A percentile compares a stretch with the other conserved stretches of the same genome.
phyloP scores from a whole-genome alignment of 805 yeast species.

The Myxozyma geophila region DNA sequence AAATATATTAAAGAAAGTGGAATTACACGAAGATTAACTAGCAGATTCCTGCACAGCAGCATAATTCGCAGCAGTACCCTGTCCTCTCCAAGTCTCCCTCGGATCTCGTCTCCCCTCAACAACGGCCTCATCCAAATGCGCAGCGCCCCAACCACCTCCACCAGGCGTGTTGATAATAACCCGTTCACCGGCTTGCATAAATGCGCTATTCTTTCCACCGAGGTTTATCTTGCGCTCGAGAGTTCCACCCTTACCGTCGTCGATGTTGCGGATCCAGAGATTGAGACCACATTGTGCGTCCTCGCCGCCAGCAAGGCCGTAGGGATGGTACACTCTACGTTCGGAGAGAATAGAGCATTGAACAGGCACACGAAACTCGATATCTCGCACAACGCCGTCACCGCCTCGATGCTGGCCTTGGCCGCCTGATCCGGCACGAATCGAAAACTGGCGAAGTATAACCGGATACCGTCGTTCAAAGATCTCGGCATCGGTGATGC shows the following conservation, averaged over 20 bases:
- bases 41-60: constrained; percentile 30
- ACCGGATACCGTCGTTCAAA: constrained; percentile 90
- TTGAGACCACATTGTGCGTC: constrained; percentile 76
- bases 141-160: constrained; percentile 77
- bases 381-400: constrained; percentile 81
- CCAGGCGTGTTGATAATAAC: constrained; percentile 77
- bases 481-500: constrained; percentile 89
- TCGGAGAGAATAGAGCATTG: constrained; percentile 84
- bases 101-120: constrained; percentile 16
- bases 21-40: not conserved
- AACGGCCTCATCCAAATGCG: constrained; percentile 22
- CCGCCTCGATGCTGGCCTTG: constrained; percentile 75
- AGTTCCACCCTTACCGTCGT: constrained; percentile 45
- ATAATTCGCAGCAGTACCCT: constrained; percentile 33
- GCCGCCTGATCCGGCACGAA: constrained; percentile 82
- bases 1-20: not conserved
- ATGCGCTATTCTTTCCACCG: constrained; percentile 74
- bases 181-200: constrained; percentile 64
- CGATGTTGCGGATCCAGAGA: constrained; percentile 45
- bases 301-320: constrained; percentile 82
- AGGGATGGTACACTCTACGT: constrained; percentile 82
- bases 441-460: constrained; percentile 68
- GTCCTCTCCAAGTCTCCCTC: constrained; percentile 30
- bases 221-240: constrained; percentile 45
- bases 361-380: constrained; percentile 72